A percentile compares a stretch with the other conserved stretches of the same genome.
These are phyloP conservation scores for Glebionis coronaria DNA, from an alignment of 129 eudicot genomes.

Conservation along the genomic window DNA sequence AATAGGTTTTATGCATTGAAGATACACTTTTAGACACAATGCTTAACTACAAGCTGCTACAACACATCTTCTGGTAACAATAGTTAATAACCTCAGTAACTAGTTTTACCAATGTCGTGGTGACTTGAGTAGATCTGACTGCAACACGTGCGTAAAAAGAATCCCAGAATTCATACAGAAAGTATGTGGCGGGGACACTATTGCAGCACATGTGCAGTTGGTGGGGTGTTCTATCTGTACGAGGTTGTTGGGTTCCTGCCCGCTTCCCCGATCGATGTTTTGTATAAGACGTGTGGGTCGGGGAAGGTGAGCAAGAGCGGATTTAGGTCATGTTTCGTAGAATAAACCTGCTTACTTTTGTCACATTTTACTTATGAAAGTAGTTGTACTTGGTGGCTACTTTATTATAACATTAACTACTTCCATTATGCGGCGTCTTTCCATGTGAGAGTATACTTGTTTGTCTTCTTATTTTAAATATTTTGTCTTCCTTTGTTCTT, in stretches of 20 bases:
- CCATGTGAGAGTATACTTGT: too few species aligned
- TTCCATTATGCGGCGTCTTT: too few species aligned
- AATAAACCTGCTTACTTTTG: too few species aligned
- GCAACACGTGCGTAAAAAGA: conserved; percentile 50
- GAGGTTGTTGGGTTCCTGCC: conserved; percentile 63
- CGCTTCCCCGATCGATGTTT: conserved; percentile 43
- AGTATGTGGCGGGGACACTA: conserved; percentile 62
- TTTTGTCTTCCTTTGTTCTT: too few species aligned
- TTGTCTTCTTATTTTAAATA: too few species aligned
- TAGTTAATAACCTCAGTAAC: conserved; percentile 36
- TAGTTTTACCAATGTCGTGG: conserved; percentile 88
- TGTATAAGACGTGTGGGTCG: conserved; percentile 71
- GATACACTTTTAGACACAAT: too few species aligned
- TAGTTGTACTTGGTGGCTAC: too few species aligned
- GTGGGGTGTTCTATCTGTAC: conserved; percentile 62
- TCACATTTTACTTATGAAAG: too few species aligned
- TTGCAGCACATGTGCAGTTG: conserved; percentile 67
- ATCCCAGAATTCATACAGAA: conserved; percentile 25
- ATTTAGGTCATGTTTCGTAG: too few species aligned
- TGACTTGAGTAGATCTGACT: conserved; percentile 49
- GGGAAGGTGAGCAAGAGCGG: conserved; percentile 62
- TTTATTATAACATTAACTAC: too few species aligned
- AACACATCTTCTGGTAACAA: conserved; percentile 45
- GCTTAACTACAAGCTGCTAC: conserved; percentile 53
- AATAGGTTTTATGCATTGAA: too few species aligned